Percentiles rank a stretch among this genome's conserved stretches.
phyloP scores from a whole-genome alignment of 2,329 filamentous ascomycete species.

The Xylaria sp. region DNA sequence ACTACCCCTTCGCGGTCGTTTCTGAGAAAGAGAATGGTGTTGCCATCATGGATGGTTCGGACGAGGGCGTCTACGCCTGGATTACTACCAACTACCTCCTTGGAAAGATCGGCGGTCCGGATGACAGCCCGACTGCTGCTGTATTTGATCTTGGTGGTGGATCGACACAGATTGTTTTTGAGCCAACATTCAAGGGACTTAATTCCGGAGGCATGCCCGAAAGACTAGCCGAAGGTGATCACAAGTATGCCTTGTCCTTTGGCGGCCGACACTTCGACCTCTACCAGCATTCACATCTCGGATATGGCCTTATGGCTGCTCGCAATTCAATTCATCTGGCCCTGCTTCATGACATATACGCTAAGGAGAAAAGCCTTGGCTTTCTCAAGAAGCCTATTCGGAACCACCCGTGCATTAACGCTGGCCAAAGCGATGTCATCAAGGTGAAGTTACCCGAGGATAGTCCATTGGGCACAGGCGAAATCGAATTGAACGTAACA shows the following conservation, averaged over 20 bases:
- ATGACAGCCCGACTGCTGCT: slow-evolving; percentile 88
- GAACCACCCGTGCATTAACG: slow-evolving; percentile 70
- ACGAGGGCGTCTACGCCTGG: slow-evolving; percentile 98
- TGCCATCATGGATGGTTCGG: slow-evolving; percentile 94
- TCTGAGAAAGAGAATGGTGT: slow-evolving; percentile 84
- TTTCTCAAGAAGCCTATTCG: slow-evolving; percentile 43
- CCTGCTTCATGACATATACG: slow-evolving; percentile 74
- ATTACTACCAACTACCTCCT: slow-evolving; percentile 99
- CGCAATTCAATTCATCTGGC: slow-evolving; percentile 82
- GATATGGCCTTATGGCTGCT: slow-evolving; percentile 95
- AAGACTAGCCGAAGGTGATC: slow-evolving; percentile 84
- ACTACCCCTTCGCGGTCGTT: slow-evolving; percentile 94
- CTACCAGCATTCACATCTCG: slow-evolving; percentile 97
- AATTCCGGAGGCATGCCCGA: slow-evolving; percentile 80
- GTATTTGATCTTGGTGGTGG: slow-evolving; percentile 96
- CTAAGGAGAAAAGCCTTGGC: slow-evolving; percentile 58
- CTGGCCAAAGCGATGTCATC: slow-evolving; percentile 76
- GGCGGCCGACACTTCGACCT: slow-evolving; percentile 89
- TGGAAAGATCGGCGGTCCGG: slow-evolving; percentile 93
- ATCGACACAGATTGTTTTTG: slow-evolving; percentile 97
- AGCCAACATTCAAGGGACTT: slow-evolving; percentile 85
- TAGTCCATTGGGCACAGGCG: slow-evolving; percentile 66
- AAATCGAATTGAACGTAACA: slow-evolving; percentile 80
- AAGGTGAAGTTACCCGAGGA: slow-evolving; percentile 71
- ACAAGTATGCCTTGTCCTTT: slow-evolving; percentile 92